Evolutionary conservation across 768 basidiomycete species (phyloP), one percentile per base, ranked within the genome.

Genomic region (Tylopilus intermedius): DNA sequence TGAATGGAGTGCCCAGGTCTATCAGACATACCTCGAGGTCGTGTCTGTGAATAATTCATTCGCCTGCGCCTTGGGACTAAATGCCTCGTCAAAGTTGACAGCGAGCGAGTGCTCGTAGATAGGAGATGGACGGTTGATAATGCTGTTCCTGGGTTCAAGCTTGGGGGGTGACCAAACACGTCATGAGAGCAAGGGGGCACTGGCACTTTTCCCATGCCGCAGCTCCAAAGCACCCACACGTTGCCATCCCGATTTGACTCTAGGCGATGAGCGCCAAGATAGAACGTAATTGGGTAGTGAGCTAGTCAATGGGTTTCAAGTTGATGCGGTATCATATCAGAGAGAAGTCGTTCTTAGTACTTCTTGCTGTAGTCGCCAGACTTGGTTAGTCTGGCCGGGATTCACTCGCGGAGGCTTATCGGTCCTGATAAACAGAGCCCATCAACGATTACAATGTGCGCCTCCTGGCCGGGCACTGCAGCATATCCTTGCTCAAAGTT

Each of bases 31-130:
- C 62, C 62, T 53, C 32, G 45, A 15, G 41, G 52, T 37, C 27
- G 46, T 40, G 27, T 51, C 41, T 53, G 51, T 4, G 63, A 43
- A 38, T 8, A 51, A 15, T 4, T 55, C 61, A 60, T 65, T 2
- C n/a, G 35, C 49, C 4, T 22, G 49, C 13, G 13, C 45, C 42
- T 37, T 21, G 33, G n/a, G 15, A n/a, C 1, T 7, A n/a, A n/a
- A 15, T 4, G 4, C 21, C 21, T 39, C n/a, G 38, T 39, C n/a
- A 2, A 10, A 39, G 13, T 1, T 39, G n/a, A 39, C 38, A 10
- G 21, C 39, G 18, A 21, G 38, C 18, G n/a, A 6, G 7, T 11
- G n/a, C n/a, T 38, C 38, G 38, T 38, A 18, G 38, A 38, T 38
- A 38, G 14, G 35, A 37, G 5, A 15, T 37, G 35, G 35, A 38